A percentile compares a stretch with the other conserved stretches of the same genome.
These are phyloP conservation scores for barrel medic (Medicago truncatula) DNA, from an alignment of 306 rosid species.

Conservation along the genomic window DNA sequence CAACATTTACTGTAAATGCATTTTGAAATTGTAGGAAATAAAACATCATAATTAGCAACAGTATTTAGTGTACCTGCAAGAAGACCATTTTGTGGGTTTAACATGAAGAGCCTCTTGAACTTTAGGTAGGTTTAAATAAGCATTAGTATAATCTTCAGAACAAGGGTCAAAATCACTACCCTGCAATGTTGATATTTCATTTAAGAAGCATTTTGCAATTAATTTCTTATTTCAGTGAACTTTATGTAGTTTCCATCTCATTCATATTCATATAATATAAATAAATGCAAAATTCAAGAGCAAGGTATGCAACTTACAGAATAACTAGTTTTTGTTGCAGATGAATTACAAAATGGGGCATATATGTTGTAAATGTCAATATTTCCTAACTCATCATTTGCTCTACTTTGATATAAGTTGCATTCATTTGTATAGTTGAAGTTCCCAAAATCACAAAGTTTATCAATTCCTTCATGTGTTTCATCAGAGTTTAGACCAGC, in stretches of 20 bases:
- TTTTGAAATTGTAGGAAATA: background rate
- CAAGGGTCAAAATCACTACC: conserved; percentile 60
- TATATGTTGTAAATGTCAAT: conserved; percentile 55
- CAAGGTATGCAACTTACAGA: conserved; percentile 47
- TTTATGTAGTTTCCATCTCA: background rate
- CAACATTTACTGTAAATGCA: background rate
- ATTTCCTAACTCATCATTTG: conserved; percentile 35
- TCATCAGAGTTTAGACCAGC: conserved; percentile 63
- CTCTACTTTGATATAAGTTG: conserved; percentile 1
- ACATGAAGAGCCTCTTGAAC: conserved; percentile 68
- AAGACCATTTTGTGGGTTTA: conserved; percentile 49
- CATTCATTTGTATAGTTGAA: conserved; percentile 43
- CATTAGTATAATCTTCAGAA: conserved; percentile 46
- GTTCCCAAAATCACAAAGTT: conserved; percentile 47
- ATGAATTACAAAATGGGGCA: conserved; percentile 49
- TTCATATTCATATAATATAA: background rate
- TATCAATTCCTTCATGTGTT: conserved; percentile 52
- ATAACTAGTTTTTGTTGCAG: conserved; percentile 36
- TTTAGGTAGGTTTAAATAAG: conserved; percentile 58
- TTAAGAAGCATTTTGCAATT: background rate
- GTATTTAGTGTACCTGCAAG: conserved; percentile 55
- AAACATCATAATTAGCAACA: background rate
- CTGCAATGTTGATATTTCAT: conserved; percentile 39
- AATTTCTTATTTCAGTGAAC: background rate
- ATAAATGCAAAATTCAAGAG: background rate